Base-by-base conservation (phyloP, 257 asterid species). In the Nicotiana tabacum region DNA sequence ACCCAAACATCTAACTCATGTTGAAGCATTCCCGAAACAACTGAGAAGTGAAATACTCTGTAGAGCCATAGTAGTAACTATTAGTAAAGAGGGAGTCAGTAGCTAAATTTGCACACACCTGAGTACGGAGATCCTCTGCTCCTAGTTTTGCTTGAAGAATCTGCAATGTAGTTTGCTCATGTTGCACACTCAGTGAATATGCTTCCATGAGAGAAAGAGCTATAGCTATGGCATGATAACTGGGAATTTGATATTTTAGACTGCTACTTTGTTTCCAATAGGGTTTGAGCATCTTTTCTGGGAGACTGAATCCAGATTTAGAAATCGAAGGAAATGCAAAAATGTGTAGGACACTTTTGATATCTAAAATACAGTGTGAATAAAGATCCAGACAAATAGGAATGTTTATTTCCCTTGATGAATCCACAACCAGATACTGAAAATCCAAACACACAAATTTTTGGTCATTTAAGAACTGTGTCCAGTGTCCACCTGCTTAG, bases 161-260 rank as follows among this genome's bases (percentile, higher is more conserved):
- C 87, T 90, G 95, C 60, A 96, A 91, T n/a, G 98, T 94, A 77
- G 99, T 96, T 88, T 94, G 98, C 84, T 96, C 99, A 82, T 96
- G 99, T 87, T 93, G 98, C 88, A 96, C 98, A 60, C 99, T 96
- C 85, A 96, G 93, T 27, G 99, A 90, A 90, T 94, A 96, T 81
- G 98, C 98, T 81, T 96, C 98, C 99, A 96, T 96, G 91, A 96
- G 87, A 2, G 99, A 96, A 88, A 96, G 95, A 87, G 98, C 99
- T 81, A 96, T 96, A 83, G 99, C 98, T 84, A 96, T 94, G 88
- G 99, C 98, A 77, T 96, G 99, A 89, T 95, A 96, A 90, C 99
- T 96, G 74, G 99, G 6, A 16, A 37, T 35, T 37, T 68, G 77
- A 39, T 39, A 69, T 18, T n/a, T 21, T 9, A 37, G 17, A 68